phyloP scores from a whole-genome alignment of 306 rosid genomes.

The Cucurbita maxima region DNA sequence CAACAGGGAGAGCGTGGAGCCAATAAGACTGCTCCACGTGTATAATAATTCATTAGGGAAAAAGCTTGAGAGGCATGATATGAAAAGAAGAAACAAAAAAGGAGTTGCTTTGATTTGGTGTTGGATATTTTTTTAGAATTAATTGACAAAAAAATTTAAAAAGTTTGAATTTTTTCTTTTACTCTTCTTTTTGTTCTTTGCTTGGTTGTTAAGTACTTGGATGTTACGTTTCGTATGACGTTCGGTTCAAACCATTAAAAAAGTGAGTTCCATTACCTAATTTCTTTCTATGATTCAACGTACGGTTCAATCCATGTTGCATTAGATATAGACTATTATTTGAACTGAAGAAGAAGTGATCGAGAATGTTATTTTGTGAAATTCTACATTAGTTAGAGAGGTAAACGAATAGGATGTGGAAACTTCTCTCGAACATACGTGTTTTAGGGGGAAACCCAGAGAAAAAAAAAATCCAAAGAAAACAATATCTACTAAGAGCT shows the following conservation, averaged over 20 bases:
- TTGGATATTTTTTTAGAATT: not conserved
- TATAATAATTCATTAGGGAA: not conserved
- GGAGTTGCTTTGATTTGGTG: not conserved
- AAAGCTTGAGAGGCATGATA: not conserved
- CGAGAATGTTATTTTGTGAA: too few relatives aligned
- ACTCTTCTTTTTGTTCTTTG: not conserved
- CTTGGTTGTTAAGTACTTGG: constrained; percentile 3
- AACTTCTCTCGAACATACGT: too few relatives aligned
- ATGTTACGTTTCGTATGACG: not conserved
- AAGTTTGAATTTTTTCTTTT: not conserved
- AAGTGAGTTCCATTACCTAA: not conserved
- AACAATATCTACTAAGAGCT: too few relatives aligned
- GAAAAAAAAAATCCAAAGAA: too few relatives aligned
- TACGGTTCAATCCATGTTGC: not conserved
- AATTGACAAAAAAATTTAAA: not conserved
- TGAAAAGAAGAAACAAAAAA: not conserved
- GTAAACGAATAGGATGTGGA: too few relatives aligned
- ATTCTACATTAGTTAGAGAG: too few relatives aligned
- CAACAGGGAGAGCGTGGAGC: constrained; percentile 1
- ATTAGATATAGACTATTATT: too few relatives aligned
- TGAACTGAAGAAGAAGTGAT: too few relatives aligned
- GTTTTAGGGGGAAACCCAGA: too few relatives aligned
- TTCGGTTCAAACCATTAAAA: not conserved
- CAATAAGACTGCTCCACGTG: constrained; percentile 9
- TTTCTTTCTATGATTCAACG: not conserved